phyloP scores from a whole-genome alignment of 2,329 filamentous ascomycete genomes.

The Penicillium brasilianum region DNA sequence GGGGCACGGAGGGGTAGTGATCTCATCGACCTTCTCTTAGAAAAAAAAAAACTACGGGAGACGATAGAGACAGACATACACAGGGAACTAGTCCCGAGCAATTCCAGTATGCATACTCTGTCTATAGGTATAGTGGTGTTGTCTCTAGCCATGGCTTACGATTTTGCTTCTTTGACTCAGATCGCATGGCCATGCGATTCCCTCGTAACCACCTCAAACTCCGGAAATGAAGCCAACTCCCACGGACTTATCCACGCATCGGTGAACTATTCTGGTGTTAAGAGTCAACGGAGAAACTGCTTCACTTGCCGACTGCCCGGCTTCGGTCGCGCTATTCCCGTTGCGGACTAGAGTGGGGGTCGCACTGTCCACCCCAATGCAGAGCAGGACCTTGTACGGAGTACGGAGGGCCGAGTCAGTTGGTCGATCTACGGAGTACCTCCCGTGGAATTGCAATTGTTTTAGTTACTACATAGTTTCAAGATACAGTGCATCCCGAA shows the following conservation, averaged over 20 bases:
- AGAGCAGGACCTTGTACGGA: background rate
- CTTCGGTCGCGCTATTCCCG: conserved; percentile 25
- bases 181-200: background rate
- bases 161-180: background rate
- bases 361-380: background rate
- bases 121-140: background rate
- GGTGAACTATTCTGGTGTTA: conserved; percentile 35
- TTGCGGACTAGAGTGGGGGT: conserved; percentile 42
- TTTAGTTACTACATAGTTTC: background rate
- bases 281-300: conserved; percentile 27
- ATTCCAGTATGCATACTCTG: background rate
- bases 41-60: conserved; percentile 2
- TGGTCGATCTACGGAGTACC: background rate
- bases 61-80: background rate
- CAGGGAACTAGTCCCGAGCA: background rate
- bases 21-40: conserved; percentile 3
- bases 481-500: background rate
- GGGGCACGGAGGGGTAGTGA: conserved; percentile 31
- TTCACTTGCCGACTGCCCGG: conserved; percentile 29
- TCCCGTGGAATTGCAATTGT: background rate
- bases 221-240: conserved; percentile 1
- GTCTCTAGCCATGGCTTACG: background rate
- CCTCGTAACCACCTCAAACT: background rate
- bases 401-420: background rate
- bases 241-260: conserved; percentile 26